A percentile compares a stretch with the other conserved stretches of the same genome.
Evolutionary conservation across 2,329 filamentous ascomycete species (phyloP).

Genomic region (Polychaeton citri): DNA sequence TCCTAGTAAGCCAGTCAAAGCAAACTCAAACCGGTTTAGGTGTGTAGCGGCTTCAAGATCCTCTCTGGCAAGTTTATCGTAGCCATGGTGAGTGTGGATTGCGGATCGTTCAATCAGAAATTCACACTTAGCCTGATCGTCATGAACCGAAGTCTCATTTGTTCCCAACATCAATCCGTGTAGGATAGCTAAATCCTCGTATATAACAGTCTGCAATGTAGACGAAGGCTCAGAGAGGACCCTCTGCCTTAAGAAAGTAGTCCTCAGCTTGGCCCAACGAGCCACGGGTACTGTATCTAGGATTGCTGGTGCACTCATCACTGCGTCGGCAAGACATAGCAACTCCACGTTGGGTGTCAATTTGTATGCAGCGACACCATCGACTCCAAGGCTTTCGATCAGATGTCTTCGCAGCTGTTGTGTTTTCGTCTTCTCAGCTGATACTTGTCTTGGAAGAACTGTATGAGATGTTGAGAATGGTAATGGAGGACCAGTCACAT

Average conservation of each 20-base stretch:
- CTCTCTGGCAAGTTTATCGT: slow-evolving; percentile 60
- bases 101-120: slow-evolving; percentile 74
- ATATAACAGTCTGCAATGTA: slow-evolving; percentile 47
- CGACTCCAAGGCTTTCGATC: slow-evolving; percentile 57
- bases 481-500: slow-evolving; percentile 78
- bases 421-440: slow-evolving; percentile 20
- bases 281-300: slow-evolving; percentile 32
- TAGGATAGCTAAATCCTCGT: slow-evolving; percentile 44
- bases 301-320: slow-evolving; percentile 37
- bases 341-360: slow-evolving; percentile 75
- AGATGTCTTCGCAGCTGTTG: slow-evolving; percentile 43
- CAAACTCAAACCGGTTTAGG: slow-evolving; percentile 62
- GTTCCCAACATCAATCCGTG: slow-evolving; percentile 26
- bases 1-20: slow-evolving; percentile 72
- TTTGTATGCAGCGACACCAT: slow-evolving; percentile 77
- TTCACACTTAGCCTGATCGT: slow-evolving; percentile 11
- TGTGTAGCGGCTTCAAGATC: slow-evolving; percentile 56
- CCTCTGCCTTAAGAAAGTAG: slow-evolving; percentile 60
- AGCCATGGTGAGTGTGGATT: slow-evolving; percentile 70
- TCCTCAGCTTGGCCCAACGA: slow-evolving; percentile 54
- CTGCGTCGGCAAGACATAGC: slow-evolving; percentile 59
- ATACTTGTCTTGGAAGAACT: slow-evolving; percentile 37
- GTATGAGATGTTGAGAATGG: slow-evolving; percentile 38
- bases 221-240: slow-evolving; percentile 50
- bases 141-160: slow-evolving; percentile 8